Conservation (phyloP, 1,284 basidiomycete species). For the Testicularia cyperi region DNA sequence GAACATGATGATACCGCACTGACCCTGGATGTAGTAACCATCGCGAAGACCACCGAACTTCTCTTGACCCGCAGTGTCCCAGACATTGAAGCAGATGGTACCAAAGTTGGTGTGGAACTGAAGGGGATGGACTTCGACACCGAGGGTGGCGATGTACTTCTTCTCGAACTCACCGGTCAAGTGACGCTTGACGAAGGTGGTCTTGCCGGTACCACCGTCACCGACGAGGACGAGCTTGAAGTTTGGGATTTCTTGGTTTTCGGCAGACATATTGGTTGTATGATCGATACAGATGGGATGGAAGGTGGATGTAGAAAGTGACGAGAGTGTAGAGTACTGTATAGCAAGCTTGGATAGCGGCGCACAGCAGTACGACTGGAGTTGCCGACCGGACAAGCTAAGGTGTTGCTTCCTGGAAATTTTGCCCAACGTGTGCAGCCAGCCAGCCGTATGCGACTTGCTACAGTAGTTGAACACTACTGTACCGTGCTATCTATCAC, state of each 20-base stretch:
- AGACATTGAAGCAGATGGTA: constrained; percentile 98
- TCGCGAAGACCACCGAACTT: constrained; percentile 71
- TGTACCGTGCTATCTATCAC: no score
- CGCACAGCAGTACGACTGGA: no score
- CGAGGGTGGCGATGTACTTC: constrained; percentile 99
- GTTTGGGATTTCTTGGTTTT: constrained; percentile 69
- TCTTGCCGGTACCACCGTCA: constrained; percentile 92
- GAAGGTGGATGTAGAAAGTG: no score
- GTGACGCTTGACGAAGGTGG: constrained; percentile 72
- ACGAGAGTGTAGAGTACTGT: no score
- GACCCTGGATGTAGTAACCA: constrained; percentile 66
- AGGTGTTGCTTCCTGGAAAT: no score
- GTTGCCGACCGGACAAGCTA: no score
- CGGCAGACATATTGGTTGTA: constrained; percentile 31
- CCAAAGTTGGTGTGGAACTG: constrained; percentile 97
- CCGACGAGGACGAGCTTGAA: constrained; percentile 99
- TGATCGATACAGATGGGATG: no score
- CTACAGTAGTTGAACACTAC: no score
- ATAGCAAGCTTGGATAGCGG: no score
- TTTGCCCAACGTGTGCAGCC: no score
- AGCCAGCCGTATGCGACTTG: no score
- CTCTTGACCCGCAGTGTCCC: constrained; percentile 99
- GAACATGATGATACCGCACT: constrained; percentile 99
- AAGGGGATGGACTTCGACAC: constrained; percentile 98
- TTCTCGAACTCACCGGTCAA: constrained; percentile 99